Conservation (phyloP, 2,329 filamentous ascomycete species). For the Dothideomycetidae sp. region DNA sequence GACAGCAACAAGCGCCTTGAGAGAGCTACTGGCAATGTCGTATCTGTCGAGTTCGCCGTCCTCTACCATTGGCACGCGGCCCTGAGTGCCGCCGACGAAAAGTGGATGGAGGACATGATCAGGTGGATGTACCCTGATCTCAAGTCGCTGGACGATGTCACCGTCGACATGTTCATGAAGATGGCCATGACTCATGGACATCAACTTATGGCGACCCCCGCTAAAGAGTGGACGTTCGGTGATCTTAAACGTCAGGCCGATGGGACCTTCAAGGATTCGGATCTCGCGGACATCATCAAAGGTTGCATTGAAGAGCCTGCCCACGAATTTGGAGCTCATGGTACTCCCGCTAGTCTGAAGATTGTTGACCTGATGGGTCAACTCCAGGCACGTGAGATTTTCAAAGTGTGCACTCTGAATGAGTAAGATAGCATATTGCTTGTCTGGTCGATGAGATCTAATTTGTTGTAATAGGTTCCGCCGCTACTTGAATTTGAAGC, state of each 20-base stretch:
- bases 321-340: slow-evolving; percentile 37
- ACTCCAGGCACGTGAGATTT: slow-evolving; percentile 31
- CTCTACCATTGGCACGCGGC: slow-evolving; percentile 36
- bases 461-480: slow-evolving; percentile 19
- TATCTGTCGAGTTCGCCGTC: slow-evolving; percentile 34
- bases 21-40: slow-evolving; percentile 31
- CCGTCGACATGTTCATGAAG: slow-evolving; percentile 29
- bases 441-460: slow-evolving; percentile 22
- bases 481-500: slow-evolving; percentile 24
- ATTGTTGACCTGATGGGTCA: slow-evolving; percentile 36
- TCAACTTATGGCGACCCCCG: slow-evolving; percentile 21
- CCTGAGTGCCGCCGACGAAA: slow-evolving; percentile 30
- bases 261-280: slow-evolving; percentile 30
- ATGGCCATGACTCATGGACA: slow-evolving; percentile 27
- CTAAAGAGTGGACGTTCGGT: slow-evolving; percentile 30
- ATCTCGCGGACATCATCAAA: slow-evolving; percentile 33
- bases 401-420: slow-evolving; percentile 40
- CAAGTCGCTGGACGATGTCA: slow-evolving; percentile 30
- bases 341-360: slow-evolving; percentile 33
- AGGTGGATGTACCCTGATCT: slow-evolving; percentile 24
- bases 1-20: slow-evolving; percentile 27
- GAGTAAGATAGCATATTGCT: slow-evolving; percentile 24
- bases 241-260: slow-evolving; percentile 27
- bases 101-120: slow-evolving; percentile 33
- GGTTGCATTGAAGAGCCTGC: slow-evolving; percentile 35